Evolutionary conservation across 2,329 filamentous ascomycete species (phyloP).

Genomic region (Calonectria pseudoturangicola): DNA sequence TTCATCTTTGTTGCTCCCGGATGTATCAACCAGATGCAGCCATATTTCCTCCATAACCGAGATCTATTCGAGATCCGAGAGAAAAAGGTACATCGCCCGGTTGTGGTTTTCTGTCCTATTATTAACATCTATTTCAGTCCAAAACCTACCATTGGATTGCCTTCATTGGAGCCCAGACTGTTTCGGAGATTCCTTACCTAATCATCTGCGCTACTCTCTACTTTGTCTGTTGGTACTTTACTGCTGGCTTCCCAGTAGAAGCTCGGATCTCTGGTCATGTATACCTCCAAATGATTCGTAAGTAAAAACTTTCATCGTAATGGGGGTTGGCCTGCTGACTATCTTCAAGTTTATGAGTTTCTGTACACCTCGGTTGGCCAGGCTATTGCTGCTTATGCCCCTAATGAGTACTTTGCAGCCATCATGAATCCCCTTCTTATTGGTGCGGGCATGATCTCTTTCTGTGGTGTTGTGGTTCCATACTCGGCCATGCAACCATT

Average conservation of each 20-base stretch:
- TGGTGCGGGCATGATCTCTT: constrained; percentile 57
- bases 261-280: constrained; percentile 67
- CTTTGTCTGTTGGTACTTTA: constrained; percentile 71
- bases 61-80: constrained; percentile 69
- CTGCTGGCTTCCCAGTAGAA: constrained; percentile 46
- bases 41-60: constrained; percentile 67
- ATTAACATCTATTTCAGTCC: constrained; percentile 46
- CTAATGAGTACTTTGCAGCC: constrained; percentile 69
- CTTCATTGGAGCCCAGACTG: constrained; percentile 68
- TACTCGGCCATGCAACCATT: constrained; percentile 50
- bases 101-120: not conserved
- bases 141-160: constrained; percentile 71
- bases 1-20: constrained; percentile 72
- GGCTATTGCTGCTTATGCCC: constrained; percentile 68
- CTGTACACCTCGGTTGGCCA: constrained; percentile 66
- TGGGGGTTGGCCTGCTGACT: constrained; percentile 45
- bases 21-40: constrained; percentile 61
- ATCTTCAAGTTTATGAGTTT: constrained; percentile 60
- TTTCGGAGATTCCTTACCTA: constrained; percentile 63
- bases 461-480: constrained; percentile 53
- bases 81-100: constrained; percentile 60
- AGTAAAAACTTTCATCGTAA: constrained; percentile 48
- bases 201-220: constrained; percentile 63
- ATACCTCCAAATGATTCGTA: constrained; percentile 68
- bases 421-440: constrained; percentile 68